Base-by-base conservation (phyloP, 352 stramenopile species). In the Pythium sp. region DNA sequence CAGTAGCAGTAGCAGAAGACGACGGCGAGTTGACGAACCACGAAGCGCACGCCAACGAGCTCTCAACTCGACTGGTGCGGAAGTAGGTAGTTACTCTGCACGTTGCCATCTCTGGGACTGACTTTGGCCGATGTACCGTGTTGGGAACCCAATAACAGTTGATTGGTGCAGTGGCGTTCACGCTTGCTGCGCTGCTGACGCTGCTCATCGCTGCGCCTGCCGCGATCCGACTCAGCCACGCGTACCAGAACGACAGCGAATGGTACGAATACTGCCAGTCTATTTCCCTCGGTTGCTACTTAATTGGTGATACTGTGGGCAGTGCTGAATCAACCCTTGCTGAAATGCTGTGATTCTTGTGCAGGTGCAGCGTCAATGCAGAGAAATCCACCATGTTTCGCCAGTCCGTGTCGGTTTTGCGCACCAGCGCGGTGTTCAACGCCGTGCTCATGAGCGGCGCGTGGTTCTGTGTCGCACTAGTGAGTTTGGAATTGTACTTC, bases 401-500 rank as follows among this genome's bases (percentile, higher is more conserved):
- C n/a, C 53, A 47, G 15, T 75, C 56, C 20, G 62, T 82, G 6
- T 65, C 57, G 14, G 64, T 75, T 53, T 36, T 88, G 5, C 72
- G 72, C n/a, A 63, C 68, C 9, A 78, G 76, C 26, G 69, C 76
- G 12, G 62, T 83, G 38, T 47, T 73, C 8, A 87, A 84, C 43
- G 77, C 79, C 7, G 54, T 77, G 15, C 62, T 90, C 5, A 65
- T 87, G 38, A 84, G 73, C 2, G 9, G 72, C 46, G 81, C 80
- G 2, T 92, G 80, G 79, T 58, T 92, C 14, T 64, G 85, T 20
- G 67, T 90, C n/a, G 74, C 76, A 3, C 53, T 92, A 57, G 84
- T 92, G 76, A 32, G 66, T 62, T 28, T 61, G 11, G 9, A 32
- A 32, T 32, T 32, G 28, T 32, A 32, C 2, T 32, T 5, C 28